Conservation (phyloP, 2,329 filamentous ascomycete genomes). For the Fusarium cicatricum region DNA sequence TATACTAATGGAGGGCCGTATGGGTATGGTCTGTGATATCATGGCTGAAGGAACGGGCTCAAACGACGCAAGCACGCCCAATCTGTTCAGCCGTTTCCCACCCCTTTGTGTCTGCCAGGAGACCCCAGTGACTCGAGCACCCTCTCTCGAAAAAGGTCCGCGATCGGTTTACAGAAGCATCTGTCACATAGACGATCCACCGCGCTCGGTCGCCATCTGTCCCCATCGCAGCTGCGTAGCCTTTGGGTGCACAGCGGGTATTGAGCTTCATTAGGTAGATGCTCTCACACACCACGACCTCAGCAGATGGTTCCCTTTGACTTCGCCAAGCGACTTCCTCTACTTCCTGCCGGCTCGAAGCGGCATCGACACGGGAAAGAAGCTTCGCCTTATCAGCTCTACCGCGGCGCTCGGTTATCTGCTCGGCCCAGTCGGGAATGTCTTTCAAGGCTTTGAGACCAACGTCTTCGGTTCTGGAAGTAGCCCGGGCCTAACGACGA, state of each 20-base stretch:
- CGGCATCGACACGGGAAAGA: slow-evolving; percentile 59
- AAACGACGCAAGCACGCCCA: slow-evolving; percentile 4
- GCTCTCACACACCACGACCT: slow-evolving; percentile 57
- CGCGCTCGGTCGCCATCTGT: slow-evolving; percentile 70
- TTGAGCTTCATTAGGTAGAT: slow-evolving; percentile 69
- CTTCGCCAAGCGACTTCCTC: slow-evolving; percentile 61
- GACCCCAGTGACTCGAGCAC: slow-evolving; percentile 27
- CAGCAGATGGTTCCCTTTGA: slow-evolving; percentile 64
- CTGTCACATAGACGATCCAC: slow-evolving; percentile 68
- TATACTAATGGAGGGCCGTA: slow-evolving; percentile 65
- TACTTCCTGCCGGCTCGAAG: slow-evolving; percentile 67
- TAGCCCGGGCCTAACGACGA: slow-evolving; percentile 33
- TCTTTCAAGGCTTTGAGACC: slow-evolving; percentile 37
- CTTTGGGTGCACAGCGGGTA: slow-evolving; percentile 69
- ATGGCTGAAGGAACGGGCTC: slow-evolving; percentile 31
- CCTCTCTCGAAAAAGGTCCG: slow-evolving; percentile 45
- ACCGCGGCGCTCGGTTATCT: slow-evolving; percentile 51
- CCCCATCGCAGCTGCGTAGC: slow-evolving; percentile 71
- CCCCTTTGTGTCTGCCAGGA: slow-evolving; percentile 38
- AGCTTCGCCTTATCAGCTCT: slow-evolving; percentile 69
- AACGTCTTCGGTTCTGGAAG: slow-evolving; percentile 31
- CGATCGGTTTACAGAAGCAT: slow-evolving; percentile 54
- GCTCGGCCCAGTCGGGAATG: slow-evolving; percentile 29
- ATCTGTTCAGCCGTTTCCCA: slow-evolving; percentile 3
- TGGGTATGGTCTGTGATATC: slow-evolving; percentile 68